Evolutionary conservation across 2,329 filamentous ascomycete genomes (phyloP).

Genomic region (Coniochaeta sp.): DNA sequence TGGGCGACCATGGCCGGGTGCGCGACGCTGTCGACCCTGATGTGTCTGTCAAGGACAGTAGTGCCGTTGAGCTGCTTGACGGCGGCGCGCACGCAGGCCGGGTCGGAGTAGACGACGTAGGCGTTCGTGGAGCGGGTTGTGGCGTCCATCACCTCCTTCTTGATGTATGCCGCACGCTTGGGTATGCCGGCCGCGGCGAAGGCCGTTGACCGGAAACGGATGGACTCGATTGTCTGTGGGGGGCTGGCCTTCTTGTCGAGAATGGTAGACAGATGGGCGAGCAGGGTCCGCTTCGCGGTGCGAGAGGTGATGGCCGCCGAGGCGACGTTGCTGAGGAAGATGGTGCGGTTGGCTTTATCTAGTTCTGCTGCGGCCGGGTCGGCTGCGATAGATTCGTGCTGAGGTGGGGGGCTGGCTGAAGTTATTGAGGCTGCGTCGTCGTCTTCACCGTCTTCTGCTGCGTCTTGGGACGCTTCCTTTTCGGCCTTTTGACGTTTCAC

Average conservation of each 20-base stretch:
- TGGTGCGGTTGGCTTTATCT: constrained; percentile 80
- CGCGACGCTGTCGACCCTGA: constrained; percentile 84
- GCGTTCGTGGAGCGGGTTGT: constrained; percentile 93
- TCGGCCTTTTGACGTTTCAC: constrained; percentile 46
- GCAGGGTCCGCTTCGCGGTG: constrained; percentile 66
- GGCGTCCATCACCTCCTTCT: constrained; percentile 79
- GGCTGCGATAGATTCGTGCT: constrained; percentile 48
- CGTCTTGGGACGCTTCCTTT: constrained; percentile 31
- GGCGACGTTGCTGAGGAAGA: constrained; percentile 91
- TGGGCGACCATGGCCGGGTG: constrained; percentile 79
- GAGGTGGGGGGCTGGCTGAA: neutral
- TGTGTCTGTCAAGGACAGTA: constrained; percentile 74
- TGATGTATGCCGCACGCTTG: constrained; percentile 91
- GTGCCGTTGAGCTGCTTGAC: constrained; percentile 74
- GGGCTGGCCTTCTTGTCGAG: constrained; percentile 44
- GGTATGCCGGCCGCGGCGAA: constrained; percentile 72
- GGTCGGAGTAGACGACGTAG: constrained; percentile 80
- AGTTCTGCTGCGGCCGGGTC: constrained; percentile 54
- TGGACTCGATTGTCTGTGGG: constrained; percentile 72
- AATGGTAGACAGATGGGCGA: constrained; percentile 71
- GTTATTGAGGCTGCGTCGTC: constrained; percentile 22
- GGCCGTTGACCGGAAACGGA: constrained; percentile 90
- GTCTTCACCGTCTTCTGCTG: constrained; percentile 28
- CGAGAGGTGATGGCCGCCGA: constrained; percentile 76
- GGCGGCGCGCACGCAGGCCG: constrained; percentile 67